Base-by-base conservation (phyloP, 2,329 filamentous ascomycete species). In the Colletotrichum eremochloae region DNA sequence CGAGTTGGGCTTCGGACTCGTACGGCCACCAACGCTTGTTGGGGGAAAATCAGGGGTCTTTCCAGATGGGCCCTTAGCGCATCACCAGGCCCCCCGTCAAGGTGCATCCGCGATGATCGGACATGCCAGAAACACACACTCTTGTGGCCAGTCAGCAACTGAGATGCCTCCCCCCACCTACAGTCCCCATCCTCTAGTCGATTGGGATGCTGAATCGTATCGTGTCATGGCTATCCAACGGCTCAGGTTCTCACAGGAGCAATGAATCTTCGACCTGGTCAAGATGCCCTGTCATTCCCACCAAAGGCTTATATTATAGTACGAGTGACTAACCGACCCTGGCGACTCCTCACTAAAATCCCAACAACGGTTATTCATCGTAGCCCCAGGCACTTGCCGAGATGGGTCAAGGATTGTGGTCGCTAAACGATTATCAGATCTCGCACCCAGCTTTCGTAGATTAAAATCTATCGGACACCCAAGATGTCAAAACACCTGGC, bases 131-230 rank as follows among this genome's bases (percentile, higher is more conserved):
- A 20, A n/a, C 31, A 29, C 57, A n/a, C 31, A 29, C 57, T 56
- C 42, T 48, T 38, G 46, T 50, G 31, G 61, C 67, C 67, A 71
- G 55, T 72, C 62, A 67, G 31, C 24, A 12, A 63, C 50, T 6
- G 44, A 36, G 18, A 14, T 31, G 46, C 46, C 62, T 56, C 11
- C 60, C 55, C 53, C 69, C 53, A 72, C 69, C 33, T 15, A 55
- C 53, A 55, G 69, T 44, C 53, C 69, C 52, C 29, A 18, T 69
- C 60, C 31, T 61, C 69, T 60, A 64, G 66, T 53, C 66, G 69
- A 69, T 72, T 69, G 69, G 69, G 53, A 69, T 72, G 15, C 66
- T 72, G 69, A 72, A 72, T 72, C 69, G 69, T 72, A 72, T 72
- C 66, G 61, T 69, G 8, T 48, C 40, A 18, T 36, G 11, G 52